Evolutionary conservation across 345 rosid genomes (phyloP).

Genomic region (Rhodamnia argentea): DNA sequence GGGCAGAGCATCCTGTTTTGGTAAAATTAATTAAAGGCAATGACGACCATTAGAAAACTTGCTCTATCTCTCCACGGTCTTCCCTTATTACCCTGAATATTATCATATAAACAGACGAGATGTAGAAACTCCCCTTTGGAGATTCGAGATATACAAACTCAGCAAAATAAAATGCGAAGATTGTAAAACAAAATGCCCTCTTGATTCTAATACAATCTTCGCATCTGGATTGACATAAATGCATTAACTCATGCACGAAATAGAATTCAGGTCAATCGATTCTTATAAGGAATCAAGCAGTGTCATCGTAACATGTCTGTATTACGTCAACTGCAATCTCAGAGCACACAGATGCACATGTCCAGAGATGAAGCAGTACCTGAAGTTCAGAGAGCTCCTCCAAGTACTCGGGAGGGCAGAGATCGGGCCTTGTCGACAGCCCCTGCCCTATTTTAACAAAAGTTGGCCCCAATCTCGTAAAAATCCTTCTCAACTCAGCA

Average conservation of each 20-base stretch:
- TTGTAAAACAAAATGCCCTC: background rate
- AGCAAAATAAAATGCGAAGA: background rate
- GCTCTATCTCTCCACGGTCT: background rate
- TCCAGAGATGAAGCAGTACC: conserved; percentile 21
- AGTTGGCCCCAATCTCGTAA: conserved; percentile 87
- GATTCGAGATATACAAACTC: background rate
- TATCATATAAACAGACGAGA: background rate
- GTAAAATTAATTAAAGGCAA: background rate
- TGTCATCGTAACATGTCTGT: background rate
- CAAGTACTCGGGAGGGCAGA: conserved; percentile 90
- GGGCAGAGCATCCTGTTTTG: conserved; percentile 75
- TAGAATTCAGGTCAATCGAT: background rate
- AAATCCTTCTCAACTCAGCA: conserved; percentile 44
- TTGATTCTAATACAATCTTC: background rate
- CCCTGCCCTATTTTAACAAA: conserved; percentile 98
- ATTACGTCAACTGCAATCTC: background rate
- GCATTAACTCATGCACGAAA: background rate
- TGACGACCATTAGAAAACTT: background rate
- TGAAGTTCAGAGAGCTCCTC: conserved; percentile 90
- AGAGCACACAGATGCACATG: background rate
- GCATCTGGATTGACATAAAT: background rate
- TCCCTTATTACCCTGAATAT: background rate
- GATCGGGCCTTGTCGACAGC: conserved; percentile 87
- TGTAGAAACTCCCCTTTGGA: background rate
- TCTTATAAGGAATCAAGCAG: background rate